Conservation (phyloP, 2,329 filamentous ascomycete genomes). For the Alternaria sp. region DNA sequence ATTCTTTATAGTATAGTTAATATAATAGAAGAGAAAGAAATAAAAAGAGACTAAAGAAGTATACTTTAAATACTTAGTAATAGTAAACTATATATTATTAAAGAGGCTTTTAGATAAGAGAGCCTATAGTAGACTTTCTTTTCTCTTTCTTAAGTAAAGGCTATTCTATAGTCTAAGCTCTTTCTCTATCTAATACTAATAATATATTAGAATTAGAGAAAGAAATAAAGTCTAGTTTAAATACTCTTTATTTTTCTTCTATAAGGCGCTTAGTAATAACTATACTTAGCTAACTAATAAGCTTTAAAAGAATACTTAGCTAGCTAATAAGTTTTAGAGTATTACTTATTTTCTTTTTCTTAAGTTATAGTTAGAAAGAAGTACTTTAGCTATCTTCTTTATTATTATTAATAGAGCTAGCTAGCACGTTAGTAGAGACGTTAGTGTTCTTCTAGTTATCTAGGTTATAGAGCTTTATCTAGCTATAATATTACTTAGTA, state of each 20-base stretch:
- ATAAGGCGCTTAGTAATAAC: background rate
- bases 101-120: too few relatives aligned
- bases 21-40: too few relatives aligned
- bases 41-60: too few relatives aligned
- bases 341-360: background rate
- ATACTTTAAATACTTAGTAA: too few relatives aligned
- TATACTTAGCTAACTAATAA: background rate
- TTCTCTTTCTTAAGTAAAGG: too few relatives aligned
- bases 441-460: background rate
- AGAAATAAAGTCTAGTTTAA: too few relatives aligned
- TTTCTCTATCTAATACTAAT: too few relatives aligned
- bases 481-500: too few relatives aligned
- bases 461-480: background rate
- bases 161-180: too few relatives aligned
- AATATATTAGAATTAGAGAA: background rate
- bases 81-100: too few relatives aligned
- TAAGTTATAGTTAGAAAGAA: background rate
- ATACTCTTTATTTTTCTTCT: background rate
- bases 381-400: background rate
- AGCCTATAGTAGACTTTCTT: too few relatives aligned
- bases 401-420: background rate
- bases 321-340: background rate
- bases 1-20: too few relatives aligned
- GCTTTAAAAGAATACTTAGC: background rate
- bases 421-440: background rate